Evolutionary conservation across 768 basidiomycete species (phyloP).

Genomic region (Rhizopogon sp.): DNA sequence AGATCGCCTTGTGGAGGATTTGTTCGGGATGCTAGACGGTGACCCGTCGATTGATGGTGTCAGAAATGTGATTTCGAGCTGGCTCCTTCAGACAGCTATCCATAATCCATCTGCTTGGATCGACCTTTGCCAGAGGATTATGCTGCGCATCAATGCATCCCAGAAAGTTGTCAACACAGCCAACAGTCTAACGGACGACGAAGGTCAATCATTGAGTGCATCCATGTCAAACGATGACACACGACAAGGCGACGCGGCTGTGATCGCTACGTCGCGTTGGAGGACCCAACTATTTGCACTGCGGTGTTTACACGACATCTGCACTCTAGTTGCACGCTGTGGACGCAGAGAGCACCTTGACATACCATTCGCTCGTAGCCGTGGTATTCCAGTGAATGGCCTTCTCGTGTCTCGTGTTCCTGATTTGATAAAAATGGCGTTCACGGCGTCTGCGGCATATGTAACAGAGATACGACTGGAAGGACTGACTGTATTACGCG

Average conservation of each 20-base stretch:
- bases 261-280: slow-evolving; percentile 77
- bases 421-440: slow-evolving; percentile 96
- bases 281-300: slow-evolving; percentile 94
- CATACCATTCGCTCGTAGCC: slow-evolving; percentile 58
- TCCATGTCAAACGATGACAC: slow-evolving; percentile 32
- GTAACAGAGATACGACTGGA: slow-evolving; percentile 93
- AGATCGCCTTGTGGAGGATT: slow-evolving; percentile 87
- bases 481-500: slow-evolving; percentile 82
- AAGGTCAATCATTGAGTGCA: slow-evolving; percentile 84
- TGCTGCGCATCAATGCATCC: slow-evolving; percentile 87
- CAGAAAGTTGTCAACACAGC: slow-evolving; percentile 68
- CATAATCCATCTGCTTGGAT: slow-evolving; percentile 98
- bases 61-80: slow-evolving; percentile 85
- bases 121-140: slow-evolving; percentile 93
- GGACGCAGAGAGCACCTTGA: slow-evolving; percentile 84
- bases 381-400: slow-evolving; percentile 51
- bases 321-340: slow-evolving; percentile 65
- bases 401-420: slow-evolving; percentile 82
- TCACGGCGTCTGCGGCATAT: slow-evolving; percentile 94
- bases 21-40: slow-evolving; percentile 94
- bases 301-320: slow-evolving; percentile 87
- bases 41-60: slow-evolving; percentile 94
- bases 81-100: slow-evolving; percentile 92
- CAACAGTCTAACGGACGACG: slow-evolving; percentile 70
- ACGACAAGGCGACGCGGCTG: slow-evolving; percentile 27